A percentile compares a stretch with the other conserved stretches of the same genome.
phyloP scores from a whole-genome alignment of 352 stramenopile genomes.

The Phytophthora fragariaefolia region DNA sequence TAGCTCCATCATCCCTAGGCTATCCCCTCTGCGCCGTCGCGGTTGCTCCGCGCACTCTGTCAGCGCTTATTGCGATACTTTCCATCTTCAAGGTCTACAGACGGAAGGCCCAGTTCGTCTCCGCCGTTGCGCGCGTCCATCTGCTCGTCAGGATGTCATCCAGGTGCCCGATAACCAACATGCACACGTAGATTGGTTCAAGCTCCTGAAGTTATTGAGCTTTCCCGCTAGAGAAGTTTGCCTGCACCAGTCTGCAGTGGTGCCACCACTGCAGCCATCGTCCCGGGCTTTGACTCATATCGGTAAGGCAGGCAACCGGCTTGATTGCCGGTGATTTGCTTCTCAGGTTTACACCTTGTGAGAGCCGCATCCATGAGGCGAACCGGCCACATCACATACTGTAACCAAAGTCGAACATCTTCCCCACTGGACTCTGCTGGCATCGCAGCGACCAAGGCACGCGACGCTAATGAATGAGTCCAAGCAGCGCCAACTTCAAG shows the following conservation, averaged over 20 bases:
- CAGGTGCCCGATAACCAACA: too few relatives aligned
- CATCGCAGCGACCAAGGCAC: not conserved
- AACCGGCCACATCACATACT: not conserved
- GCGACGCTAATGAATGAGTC: not conserved
- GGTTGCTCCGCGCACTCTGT: not conserved
- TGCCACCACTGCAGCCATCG: too few relatives aligned
- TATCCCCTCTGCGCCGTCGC: slow-evolving; percentile 16
- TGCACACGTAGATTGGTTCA: too few relatives aligned
- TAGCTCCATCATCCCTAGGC: slow-evolving; percentile 1
- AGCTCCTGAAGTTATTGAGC: too few relatives aligned
- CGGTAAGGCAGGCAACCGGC: not conserved
- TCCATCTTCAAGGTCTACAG: slow-evolving; percentile 11
- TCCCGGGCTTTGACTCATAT: slow-evolving; percentile 23
- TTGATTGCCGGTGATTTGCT: too few relatives aligned
- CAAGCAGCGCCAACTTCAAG: slow-evolving; percentile 14
- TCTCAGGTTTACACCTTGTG: not conserved
- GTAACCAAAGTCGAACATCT: slow-evolving; percentile 15
- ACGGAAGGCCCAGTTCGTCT: slow-evolving; percentile 11
- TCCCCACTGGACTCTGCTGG: slow-evolving; percentile 7
- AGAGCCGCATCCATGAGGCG: slow-evolving; percentile 1
- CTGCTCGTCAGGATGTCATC: slow-evolving; percentile 2
- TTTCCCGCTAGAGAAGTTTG: too few relatives aligned
- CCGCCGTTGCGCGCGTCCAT: not conserved
- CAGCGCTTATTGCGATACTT: not conserved
- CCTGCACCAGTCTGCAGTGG: too few relatives aligned